Conservation (phyloP, 495 filamentous ascomycete species). For the Chlorociboria aeruginascens region DNA sequence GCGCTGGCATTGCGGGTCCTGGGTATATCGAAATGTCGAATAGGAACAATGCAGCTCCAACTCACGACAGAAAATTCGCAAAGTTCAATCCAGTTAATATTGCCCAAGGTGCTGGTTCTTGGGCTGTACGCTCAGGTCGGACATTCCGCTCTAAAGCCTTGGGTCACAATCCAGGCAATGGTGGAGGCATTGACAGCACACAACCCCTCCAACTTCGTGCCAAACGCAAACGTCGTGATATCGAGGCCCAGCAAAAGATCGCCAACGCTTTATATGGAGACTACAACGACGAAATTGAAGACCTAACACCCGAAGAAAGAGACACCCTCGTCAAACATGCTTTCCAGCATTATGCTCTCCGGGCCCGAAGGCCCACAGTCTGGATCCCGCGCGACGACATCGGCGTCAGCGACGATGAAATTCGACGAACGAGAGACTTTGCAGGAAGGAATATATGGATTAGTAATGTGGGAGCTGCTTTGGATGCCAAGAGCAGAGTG, state of each 20-base stretch:
- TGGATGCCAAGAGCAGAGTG: constrained; percentile 76
- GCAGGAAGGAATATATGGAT: constrained; percentile 76
- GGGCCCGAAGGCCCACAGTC: constrained; percentile 74
- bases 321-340: constrained; percentile 78
- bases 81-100: constrained; percentile 33
- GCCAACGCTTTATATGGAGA: constrained; percentile 77
- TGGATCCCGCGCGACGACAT: constrained; percentile 93
- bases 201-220: constrained; percentile 26
- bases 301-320: constrained; percentile 82
- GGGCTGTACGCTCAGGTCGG: constrained; percentile 25
- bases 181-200: constrained; percentile 27
- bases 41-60: constrained; percentile 13
- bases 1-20: constrained; percentile 20
- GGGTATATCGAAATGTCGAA: constrained; percentile 42
- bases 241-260: constrained; percentile 59
- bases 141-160: constrained; percentile 5
- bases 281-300: constrained; percentile 85
- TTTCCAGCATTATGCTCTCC: constrained; percentile 82
- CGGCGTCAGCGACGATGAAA: constrained; percentile 85
- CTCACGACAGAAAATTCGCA: neutral
- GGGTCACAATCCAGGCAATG: constrained; percentile 27
- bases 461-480: constrained; percentile 77
- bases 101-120: constrained; percentile 32
- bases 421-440: constrained; percentile 62
- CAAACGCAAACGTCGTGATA: constrained; percentile 24